Evolutionary conservation across 192 early-diverging fungal genomes (phyloP).

Genomic region (Umbelopsis sp.): DNA sequence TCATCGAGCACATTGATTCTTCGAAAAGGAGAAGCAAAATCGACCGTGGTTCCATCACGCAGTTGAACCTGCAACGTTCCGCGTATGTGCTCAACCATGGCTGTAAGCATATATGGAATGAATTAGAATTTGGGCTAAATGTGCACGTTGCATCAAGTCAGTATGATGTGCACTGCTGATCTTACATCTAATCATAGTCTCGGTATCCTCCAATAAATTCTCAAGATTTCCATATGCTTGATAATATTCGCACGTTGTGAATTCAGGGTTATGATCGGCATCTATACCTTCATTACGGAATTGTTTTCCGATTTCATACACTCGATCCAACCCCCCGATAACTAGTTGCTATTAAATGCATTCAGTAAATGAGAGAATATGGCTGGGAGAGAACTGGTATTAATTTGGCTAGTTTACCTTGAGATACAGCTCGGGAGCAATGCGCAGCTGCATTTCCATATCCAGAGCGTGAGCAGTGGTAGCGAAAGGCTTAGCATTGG

Average conservation of each 20-base stretch:
- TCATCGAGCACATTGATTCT: slow-evolving; percentile 58
- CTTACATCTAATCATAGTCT: slow-evolving; percentile 51
- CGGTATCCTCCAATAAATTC: slow-evolving; percentile 67
- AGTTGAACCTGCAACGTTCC: slow-evolving; percentile 30
- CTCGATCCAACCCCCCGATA: slow-evolving; percentile 81
- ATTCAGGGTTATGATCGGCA: slow-evolving; percentile 88
- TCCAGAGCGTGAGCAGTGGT: slow-evolving; percentile 70
- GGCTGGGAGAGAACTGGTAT: neutral
- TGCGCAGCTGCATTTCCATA: slow-evolving; percentile 72
- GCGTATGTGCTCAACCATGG: slow-evolving; percentile 39
- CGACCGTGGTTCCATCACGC: slow-evolving; percentile 29
- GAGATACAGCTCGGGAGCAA: slow-evolving; percentile 85
- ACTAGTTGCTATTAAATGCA: slow-evolving; percentile 65
- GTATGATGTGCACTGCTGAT: neutral
- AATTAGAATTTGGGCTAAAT: too few species aligned
- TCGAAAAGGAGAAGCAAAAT: slow-evolving; percentile 59
- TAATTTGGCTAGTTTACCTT: slow-evolving; percentile 50
- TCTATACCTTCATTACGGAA: slow-evolving; percentile 93
- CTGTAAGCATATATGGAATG: slow-evolving; percentile 17
- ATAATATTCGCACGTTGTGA: slow-evolving; percentile 91
- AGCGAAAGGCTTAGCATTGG: slow-evolving; percentile 78
- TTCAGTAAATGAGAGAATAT: neutral
- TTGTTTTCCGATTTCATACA: slow-evolving; percentile 90
- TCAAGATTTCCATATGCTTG: slow-evolving; percentile 77
- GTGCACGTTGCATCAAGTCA: neutral